phyloP scores from a whole-genome alignment of 2,329 filamentous ascomycete species.

The Phialophora tarda region DNA sequence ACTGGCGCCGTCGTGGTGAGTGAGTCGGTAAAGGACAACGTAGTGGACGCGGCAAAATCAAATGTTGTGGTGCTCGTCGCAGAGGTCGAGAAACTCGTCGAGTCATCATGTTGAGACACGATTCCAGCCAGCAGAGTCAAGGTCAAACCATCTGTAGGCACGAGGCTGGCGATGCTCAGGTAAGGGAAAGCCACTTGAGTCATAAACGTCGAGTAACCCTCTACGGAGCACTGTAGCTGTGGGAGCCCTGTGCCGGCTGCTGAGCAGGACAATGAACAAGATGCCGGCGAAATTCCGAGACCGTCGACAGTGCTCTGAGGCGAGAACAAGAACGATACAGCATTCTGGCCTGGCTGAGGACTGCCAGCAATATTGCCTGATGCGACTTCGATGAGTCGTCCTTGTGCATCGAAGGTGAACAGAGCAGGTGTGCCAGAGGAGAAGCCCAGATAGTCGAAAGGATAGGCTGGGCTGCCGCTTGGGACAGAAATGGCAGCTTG shows the following conservation, averaged over 20 bases:
- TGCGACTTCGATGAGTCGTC: conserved; percentile 1
- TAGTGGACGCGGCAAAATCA: background rate
- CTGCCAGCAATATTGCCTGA: conserved; percentile 4
- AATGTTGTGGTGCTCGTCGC: conserved; percentile 7
- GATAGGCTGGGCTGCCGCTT: conserved; percentile 1
- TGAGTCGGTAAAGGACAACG: background rate
- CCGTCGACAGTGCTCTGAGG: conserved; percentile 6
- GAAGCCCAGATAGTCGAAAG: conserved; percentile 14
- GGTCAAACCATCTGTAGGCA: conserved; percentile 1
- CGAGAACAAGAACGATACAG: conserved; percentile 6
- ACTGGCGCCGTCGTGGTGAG: background rate
- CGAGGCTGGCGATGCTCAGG: conserved; percentile 3
- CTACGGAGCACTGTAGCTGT: background rate
- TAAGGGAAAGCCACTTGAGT: conserved; percentile 6
- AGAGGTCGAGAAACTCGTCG: background rate
- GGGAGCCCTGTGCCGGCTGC: background rate
- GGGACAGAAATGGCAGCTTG: background rate
- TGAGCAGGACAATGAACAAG: conserved; percentile 10
- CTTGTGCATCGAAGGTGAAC: conserved; percentile 15
- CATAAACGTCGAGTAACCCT: conserved; percentile 1
- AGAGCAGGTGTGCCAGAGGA: conserved; percentile 9
- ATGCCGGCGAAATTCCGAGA: background rate
- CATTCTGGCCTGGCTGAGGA: background rate
- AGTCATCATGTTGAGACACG: background rate
- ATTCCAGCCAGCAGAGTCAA: conserved; percentile 9